Percentiles rank a stretch among this genome's conserved stretches.
These are phyloP conservation scores for Pseudovirgaria hyperparasitica DNA, from an alignment of 2,329 filamentous ascomycete genomes.

Conservation along the genomic window DNA sequence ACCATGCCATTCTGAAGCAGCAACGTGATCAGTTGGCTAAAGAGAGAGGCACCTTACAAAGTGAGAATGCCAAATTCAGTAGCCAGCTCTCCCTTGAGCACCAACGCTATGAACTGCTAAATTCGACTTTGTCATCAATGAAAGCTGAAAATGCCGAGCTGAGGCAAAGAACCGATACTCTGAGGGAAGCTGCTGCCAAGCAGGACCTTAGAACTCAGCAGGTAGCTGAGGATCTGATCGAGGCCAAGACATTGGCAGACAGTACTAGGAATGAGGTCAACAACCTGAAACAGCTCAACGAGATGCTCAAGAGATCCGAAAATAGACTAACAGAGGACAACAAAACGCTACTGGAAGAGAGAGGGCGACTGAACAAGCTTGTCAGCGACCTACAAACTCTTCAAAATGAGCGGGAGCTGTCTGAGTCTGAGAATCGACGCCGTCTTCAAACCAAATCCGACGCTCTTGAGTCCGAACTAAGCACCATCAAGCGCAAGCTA, in stretches of 20 bases:
- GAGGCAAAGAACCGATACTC: slow-evolving; percentile 63
- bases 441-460: slow-evolving; percentile 70
- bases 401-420: slow-evolving; percentile 80
- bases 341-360: slow-evolving; percentile 71
- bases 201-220: slow-evolving; percentile 86
- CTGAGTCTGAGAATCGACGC: slow-evolving; percentile 69
- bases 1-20: slow-evolving; percentile 69
- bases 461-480: slow-evolving; percentile 64
- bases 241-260: slow-evolving; percentile 68
- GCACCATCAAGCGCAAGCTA: slow-evolving; percentile 68
- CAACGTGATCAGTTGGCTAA: slow-evolving; percentile 71
- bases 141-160: slow-evolving; percentile 78
- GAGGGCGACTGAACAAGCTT: slow-evolving; percentile 68
- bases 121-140: slow-evolving; percentile 72
- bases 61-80: slow-evolving; percentile 64
- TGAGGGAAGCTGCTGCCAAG: slow-evolving; percentile 75
- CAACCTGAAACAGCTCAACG: slow-evolving; percentile 90
- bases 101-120: slow-evolving; percentile 79
- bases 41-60: slow-evolving; percentile 72
- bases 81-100: slow-evolving; percentile 72
- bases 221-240: slow-evolving; percentile 83
- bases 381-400: slow-evolving; percentile 76
- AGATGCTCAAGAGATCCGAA: slow-evolving; percentile 88
- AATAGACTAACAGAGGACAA: slow-evolving; percentile 80
- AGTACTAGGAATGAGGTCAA: slow-evolving; percentile 82